Evolutionary conservation across 345 rosid genomes (phyloP), one percentile per base, ranked within the genome.

Genomic region (Citrus glauca): DNA sequence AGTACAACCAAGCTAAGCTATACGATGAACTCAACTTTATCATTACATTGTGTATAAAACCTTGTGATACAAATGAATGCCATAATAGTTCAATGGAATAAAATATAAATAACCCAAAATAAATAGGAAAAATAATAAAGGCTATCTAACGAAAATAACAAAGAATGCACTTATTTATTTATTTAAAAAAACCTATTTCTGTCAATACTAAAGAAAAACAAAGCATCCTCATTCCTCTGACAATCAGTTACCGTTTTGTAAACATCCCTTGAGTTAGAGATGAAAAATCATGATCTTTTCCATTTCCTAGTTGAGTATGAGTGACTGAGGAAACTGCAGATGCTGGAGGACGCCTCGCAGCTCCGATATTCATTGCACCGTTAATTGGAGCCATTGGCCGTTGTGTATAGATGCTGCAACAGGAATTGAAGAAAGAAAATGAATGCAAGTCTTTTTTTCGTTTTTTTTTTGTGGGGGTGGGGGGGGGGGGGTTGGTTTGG

Each of bases 261-360:
- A 81, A 83, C 88, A 85, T 83, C 73, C 89, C 89, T 78, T 79
- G 88, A 2, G 87, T 80, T 74, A 89, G 81, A 2, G 82, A 83
- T 22, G 91, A 87, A 74, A 89, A 86, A 72, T 88, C 90, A 30
- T 83, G 81, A 37, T 87, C 85, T 69, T 74, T 85, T 62, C 86
- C 85, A 69, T 74, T 85, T 66, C 86, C 85, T 0, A 84, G 81
- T 19, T 82, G 89, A 42, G 85, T 40, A 1, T 80, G 85, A 48
- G 83, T 73, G 19, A 68, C 32, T 14, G 82, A 71, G 14, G 85
- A 74, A 61, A 40, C 75, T 1, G 81, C 80, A 24, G 83, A 69
- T 9, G 83, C 30, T 14, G 78, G 22, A 17, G 84, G 42, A 40
- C 82, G 84, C 78, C 55, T 59, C 1, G 77, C 75, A 62, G 81